Base-by-base conservation (phyloP, 2,329 filamentous ascomycete genomes). In the Fusarium sp. region DNA sequence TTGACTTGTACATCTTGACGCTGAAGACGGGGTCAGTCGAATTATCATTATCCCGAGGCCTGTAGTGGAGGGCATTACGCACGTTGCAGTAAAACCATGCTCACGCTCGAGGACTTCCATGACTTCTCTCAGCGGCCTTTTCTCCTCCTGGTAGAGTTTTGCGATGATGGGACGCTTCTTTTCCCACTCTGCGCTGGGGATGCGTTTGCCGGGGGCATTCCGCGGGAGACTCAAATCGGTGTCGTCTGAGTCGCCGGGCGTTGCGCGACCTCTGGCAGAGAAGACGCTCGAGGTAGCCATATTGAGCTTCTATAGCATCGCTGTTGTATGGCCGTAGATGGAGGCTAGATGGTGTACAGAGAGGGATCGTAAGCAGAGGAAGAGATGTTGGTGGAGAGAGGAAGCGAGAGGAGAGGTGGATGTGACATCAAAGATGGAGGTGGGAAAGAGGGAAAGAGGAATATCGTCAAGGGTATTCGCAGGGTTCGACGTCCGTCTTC, bases 1-100 rank as follows among this genome's bases (percentile, higher is more conserved):
- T 72, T 39, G 76, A 77, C 69, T 78, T 78, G 67, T 76, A 78
- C 75, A 78, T 78, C 63, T 77, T 77, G 49, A 76, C 74, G 17
- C 76, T 78, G 53, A 21, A 48, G 11, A n/a, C 10, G 15, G 36
- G 37, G 36, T 41, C 52, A 54, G 56, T 23, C 31, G 19, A 47
- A 33, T 33, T 36, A 33, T 33, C 19, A 33, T 33, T 36, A 33
- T 33, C 19, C 15, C 11, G 11, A 11, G 42, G 10, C 39, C 23
- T 33, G 31, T 6, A n/a, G 14, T 14, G 13, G 33, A 35, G 33
- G 10, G 33, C 11, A 32, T 43, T 36, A 72, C 76, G 61, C 69
- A 77, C 76, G 76, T 78, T 32, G 76, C 76, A 56, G 68, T 67
- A 48, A 78, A 78, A 43, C 69, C 68, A 57, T 78, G 66, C 14